Conservation (phyloP, 164 flowering plant species). For the Malania oleifera region DNA sequence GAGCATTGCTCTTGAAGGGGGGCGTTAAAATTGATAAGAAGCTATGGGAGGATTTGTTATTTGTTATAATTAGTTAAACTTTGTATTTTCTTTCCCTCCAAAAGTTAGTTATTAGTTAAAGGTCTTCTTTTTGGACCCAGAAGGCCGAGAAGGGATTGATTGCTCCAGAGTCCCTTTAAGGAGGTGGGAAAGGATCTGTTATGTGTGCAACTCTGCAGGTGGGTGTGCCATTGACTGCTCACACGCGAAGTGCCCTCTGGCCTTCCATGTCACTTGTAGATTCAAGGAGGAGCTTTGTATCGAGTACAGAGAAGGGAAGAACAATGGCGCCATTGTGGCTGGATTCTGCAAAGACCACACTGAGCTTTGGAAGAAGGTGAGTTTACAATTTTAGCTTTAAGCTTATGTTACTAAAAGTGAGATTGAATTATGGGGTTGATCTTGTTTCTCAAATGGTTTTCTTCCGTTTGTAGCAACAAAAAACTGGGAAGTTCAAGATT, state of each 20-base stretch:
- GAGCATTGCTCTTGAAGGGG: too few species aligned
- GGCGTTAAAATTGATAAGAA: too few species aligned
- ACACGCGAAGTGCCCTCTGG: slow-evolving; percentile 63
- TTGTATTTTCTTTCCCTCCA: too few species aligned
- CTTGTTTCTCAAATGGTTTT: neutral
- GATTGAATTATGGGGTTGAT: neutral
- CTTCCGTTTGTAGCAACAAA: slow-evolving; percentile 65
- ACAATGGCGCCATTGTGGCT: slow-evolving; percentile 54
- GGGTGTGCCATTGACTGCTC: slow-evolving; percentile 85
- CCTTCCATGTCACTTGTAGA: slow-evolving; percentile 84
- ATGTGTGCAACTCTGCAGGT: slow-evolving; percentile 39
- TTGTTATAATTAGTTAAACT: too few species aligned
- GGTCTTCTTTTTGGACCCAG: slow-evolving; percentile 67
- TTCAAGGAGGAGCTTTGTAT: slow-evolving; percentile 68
- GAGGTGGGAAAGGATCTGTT: slow-evolving; percentile 59
- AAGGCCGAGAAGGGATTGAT: slow-evolving; percentile 66
- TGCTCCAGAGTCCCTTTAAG: slow-evolving; percentile 44
- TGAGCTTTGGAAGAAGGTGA: slow-evolving; percentile 75
- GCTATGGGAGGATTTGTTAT: too few species aligned
- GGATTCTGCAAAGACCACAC: slow-evolving; percentile 79
- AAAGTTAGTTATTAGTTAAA: too few species aligned
- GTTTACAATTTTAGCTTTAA: neutral
- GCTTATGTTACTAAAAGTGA: neutral
- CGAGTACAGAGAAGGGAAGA: slow-evolving; percentile 67
- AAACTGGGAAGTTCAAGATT: slow-evolving; percentile 85